Evolutionary conservation across 805 yeast species (phyloP).

Genomic region (Cyberlindnera mississippiensis): DNA sequence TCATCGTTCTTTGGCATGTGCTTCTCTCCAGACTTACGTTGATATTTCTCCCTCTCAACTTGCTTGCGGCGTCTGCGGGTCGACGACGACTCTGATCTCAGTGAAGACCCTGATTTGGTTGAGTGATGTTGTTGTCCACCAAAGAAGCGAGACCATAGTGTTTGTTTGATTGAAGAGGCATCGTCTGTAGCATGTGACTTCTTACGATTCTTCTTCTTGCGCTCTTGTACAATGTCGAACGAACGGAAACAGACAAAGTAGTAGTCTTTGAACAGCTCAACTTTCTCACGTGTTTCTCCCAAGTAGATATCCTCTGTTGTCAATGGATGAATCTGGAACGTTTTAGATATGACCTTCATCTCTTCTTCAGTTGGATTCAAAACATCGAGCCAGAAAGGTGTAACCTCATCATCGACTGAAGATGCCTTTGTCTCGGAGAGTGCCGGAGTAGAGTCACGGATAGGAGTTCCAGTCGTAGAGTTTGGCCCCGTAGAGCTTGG

Average conservation of each 20-base stretch:
- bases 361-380: conserved; percentile 94
- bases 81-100: conserved; percentile 23
- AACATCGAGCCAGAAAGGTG: conserved; percentile 93
- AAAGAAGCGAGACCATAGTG: conserved; percentile 11
- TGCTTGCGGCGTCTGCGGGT: conserved; percentile 29
- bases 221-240: conserved; percentile 76
- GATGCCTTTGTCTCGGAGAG: conserved; percentile 12
- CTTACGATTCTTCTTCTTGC: conserved; percentile 36
- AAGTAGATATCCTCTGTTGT: conserved; percentile 93
- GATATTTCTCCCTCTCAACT: conserved; percentile 34
- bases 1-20: conserved; percentile 47
- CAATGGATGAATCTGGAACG: conserved; percentile 93
- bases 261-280: conserved; percentile 85
- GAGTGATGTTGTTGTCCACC: conserved; percentile 14
- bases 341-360: conserved; percentile 84
- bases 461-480: conserved; percentile 10
- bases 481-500: not conserved
- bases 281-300: conserved; percentile 94
- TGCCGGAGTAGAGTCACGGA: conserved; percentile 4
- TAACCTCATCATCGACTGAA: conserved; percentile 28
- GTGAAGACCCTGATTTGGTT: conserved; percentile 10
- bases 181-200: conserved; percentile 1
- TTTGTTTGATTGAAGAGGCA: conserved; percentile 6
- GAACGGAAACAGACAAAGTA: conserved; percentile 88
- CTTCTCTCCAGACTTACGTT: conserved; percentile 42